A percentile compares a stretch with the other conserved stretches of the same genome.
Evolutionary conservation across 768 basidiomycete genomes (phyloP).

Genomic region (Pisolithus tinctorius): DNA sequence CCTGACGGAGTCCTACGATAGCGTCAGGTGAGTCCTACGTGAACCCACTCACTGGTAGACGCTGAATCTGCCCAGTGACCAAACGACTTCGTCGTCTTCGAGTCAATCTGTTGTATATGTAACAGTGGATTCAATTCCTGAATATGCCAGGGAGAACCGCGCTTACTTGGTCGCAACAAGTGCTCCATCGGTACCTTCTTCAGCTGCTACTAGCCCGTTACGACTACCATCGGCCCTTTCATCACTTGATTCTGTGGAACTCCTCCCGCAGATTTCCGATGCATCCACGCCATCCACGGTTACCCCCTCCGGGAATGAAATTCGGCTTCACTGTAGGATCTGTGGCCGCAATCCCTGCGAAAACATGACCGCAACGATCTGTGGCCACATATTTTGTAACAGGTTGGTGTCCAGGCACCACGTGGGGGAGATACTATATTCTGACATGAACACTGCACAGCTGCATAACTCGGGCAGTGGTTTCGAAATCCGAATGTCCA

Average conservation of each 20-base stretch:
- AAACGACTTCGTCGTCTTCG: constrained; percentile 8
- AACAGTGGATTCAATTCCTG: constrained; percentile 24
- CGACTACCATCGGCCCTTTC: constrained; percentile 17
- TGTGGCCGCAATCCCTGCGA: constrained; percentile 44
- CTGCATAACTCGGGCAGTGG: constrained; percentile 47
- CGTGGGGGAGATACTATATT: background rate
- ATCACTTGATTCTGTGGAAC: constrained; percentile 17
- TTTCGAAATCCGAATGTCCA: constrained; percentile 43
- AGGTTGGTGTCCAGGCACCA: constrained; percentile 28
- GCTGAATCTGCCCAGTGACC: constrained; percentile 4
- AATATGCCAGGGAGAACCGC: constrained; percentile 24
- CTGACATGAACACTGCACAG: constrained; percentile 21
- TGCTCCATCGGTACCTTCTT: constrained; percentile 14
- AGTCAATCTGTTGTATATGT: constrained; percentile 23
- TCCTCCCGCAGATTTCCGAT: background rate
- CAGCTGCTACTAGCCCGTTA: constrained; percentile 9
- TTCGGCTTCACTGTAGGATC: constrained; percentile 41
- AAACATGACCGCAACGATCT: constrained; percentile 52
- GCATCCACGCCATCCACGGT: background rate
- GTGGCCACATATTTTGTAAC: constrained; percentile 59
- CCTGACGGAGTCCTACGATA: constrained; percentile 8
- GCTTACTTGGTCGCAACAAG: constrained; percentile 27
- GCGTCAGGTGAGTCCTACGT: constrained; percentile 10
- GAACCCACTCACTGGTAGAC: background rate
- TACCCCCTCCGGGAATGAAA: background rate